Evolutionary conservation across 2,329 filamentous ascomycete genomes (phyloP).

Genomic region (Botrytis byssoidea): DNA sequence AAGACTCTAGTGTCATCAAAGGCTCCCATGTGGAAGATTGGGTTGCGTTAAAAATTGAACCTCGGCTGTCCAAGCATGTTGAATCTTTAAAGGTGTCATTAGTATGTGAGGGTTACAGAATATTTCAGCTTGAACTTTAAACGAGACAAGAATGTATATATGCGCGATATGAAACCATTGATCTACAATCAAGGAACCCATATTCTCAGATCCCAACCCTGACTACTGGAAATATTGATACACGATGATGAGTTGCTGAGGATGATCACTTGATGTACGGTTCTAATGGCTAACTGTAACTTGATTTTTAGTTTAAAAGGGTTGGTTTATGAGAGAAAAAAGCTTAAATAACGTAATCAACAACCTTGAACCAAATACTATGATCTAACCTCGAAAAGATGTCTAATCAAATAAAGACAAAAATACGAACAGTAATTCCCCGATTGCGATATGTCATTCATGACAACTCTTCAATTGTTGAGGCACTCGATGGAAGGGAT

Average conservation of each 20-base stretch:
- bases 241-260: neutral
- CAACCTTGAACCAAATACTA: neutral
- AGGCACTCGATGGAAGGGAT: no score
- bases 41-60: conserved; percentile 55
- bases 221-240: neutral
- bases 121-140: neutral
- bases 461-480: no score
- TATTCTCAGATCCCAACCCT: neutral
- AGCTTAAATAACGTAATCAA: neutral
- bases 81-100: conserved; percentile 41
- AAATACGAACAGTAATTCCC: neutral
- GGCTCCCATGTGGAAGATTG: conserved; percentile 55
- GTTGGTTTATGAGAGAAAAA: no score
- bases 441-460: neutral
- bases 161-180: neutral
- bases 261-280: no score
- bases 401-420: neutral
- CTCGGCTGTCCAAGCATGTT: conserved; percentile 56
- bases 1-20: conserved; percentile 46
- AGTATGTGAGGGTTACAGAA: neutral
- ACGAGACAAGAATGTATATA: neutral
- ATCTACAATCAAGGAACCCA: neutral
- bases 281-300: neutral
- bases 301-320: neutral
- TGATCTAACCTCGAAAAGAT: neutral